Base-by-base conservation (phyloP, 805 yeast genomes). In the Spathaspora hagerdaliae region DNA sequence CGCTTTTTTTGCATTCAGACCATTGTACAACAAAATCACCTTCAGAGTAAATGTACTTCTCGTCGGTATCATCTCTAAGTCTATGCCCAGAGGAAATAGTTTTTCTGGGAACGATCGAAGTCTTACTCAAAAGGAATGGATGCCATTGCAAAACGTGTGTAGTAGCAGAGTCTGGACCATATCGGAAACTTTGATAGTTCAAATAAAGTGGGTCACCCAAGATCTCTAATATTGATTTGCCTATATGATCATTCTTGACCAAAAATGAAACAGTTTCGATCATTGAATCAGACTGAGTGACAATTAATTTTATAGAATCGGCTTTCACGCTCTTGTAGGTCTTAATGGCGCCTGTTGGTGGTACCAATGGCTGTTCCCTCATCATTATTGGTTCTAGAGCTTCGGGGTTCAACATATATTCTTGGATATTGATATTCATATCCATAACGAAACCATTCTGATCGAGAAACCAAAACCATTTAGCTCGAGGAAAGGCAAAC, bases 81-180 rank as follows among this genome's bases (percentile, higher is more conserved):
- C 65, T 69, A 41, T 63, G 63, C 31, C 51, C 49, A 5, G 74
- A 61, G 40, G 64, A 55, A 13, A 72, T 67, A 10, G 71, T 60
- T 47, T 70, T 65, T 4, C 73, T 53, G 7, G 89, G 87, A 1
- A 94, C 78, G 12, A 92, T 63, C 0, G 89, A 85, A 3, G 94
- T 74, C 57, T 81, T 85, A 44, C 85, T 76, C 53, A 94, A 72
- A 27, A 86, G 67, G 27, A 78, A 80, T 10, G 97, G 96, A 61
- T 92, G 99, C 99, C 98, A 94, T 64, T 89, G 97, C 54, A 90
- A 71, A 38, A 90, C 72, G 61, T 94, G 98, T n/a, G 87, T 78
- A 37, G 92, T 59, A 0, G 94, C 91, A n/a, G 77, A 74, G 47
- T 79, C 81, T 5, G 82, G 85, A 44, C 77, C 77, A 41, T 63